Evolutionary conservation across 2,329 filamentous ascomycete species (phyloP).

Genomic region (Ophiocordyceps polyrhachis-furcata): DNA sequence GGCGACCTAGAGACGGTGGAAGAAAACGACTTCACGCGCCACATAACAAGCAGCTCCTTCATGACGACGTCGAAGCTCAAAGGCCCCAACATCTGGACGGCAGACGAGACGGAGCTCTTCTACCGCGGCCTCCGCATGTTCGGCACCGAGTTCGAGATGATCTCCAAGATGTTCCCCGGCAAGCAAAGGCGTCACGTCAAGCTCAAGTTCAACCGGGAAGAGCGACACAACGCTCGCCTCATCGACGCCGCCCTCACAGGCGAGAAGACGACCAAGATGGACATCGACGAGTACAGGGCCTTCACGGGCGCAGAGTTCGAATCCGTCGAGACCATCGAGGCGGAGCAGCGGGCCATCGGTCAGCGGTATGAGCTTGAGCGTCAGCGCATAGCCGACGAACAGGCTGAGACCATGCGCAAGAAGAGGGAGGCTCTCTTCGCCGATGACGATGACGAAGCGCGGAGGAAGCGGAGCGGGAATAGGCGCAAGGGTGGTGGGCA

Average conservation of each 20-base stretch:
- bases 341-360: slow-evolving; percentile 29
- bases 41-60: slow-evolving; percentile 51
- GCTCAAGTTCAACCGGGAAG: slow-evolving; percentile 67
- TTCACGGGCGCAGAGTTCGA: slow-evolving; percentile 33
- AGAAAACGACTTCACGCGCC: slow-evolving; percentile 60
- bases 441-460: slow-evolving; percentile 15
- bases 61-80: slow-evolving; percentile 40
- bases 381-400: slow-evolving; percentile 24
- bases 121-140: slow-evolving; percentile 59
- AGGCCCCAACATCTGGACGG: slow-evolving; percentile 49
- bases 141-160: slow-evolving; percentile 70
- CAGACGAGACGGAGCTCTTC: slow-evolving; percentile 55
- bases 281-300: slow-evolving; percentile 42
- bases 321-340: slow-evolving; percentile 34
- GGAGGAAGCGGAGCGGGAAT: slow-evolving; percentile 16
- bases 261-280: slow-evolving; percentile 36
- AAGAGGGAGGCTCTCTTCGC: slow-evolving; percentile 30
- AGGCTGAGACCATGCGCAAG: slow-evolving; percentile 26
- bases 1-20: slow-evolving; percentile 45
- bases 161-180: slow-evolving; percentile 54
- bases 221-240: slow-evolving; percentile 42
- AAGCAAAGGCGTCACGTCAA: slow-evolving; percentile 59
- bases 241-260: slow-evolving; percentile 47
- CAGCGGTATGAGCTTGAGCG: slow-evolving; percentile 26
- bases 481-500: slow-evolving; percentile 12